Percentiles rank a stretch among this genome's conserved stretches.
These are phyloP conservation scores for Diversispora epigaea DNA, from an alignment of 192 early-diverging fungal genomes.

Conservation along the genomic window DNA sequence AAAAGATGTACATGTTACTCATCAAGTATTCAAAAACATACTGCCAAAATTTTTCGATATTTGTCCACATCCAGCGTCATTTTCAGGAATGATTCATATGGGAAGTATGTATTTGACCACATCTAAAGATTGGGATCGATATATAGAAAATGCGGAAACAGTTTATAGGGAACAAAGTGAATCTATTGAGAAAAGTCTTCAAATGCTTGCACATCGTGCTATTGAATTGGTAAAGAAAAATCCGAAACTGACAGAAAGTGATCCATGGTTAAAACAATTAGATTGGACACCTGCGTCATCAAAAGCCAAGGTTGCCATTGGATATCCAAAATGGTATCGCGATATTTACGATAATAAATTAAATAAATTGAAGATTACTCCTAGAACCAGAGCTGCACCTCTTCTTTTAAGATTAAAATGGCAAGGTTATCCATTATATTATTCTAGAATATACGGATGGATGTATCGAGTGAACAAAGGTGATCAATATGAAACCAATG, in stretches of 20 bases:
- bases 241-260: conserved; percentile 39
- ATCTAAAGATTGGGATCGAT: conserved; percentile 76
- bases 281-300: conserved; percentile 66
- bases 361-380: conserved; percentile 62
- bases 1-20: conserved; percentile 78
- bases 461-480: conserved; percentile 68
- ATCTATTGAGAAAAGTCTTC: conserved; percentile 48
- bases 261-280: conserved; percentile 82
- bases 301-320: conserved; percentile 49
- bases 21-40: conserved; percentile 65
- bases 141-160: conserved; percentile 58
- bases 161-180: conserved; percentile 55
- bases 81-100: conserved; percentile 90
- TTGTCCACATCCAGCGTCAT: conserved; percentile 93
- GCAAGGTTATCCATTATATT: conserved; percentile 77
- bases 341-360: conserved; percentile 68
- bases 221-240: conserved; percentile 38
- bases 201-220: conserved; percentile 47
- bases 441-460: conserved; percentile 74
- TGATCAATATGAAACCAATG: conserved; percentile 32
- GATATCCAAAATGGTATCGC: conserved; percentile 78
- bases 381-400: conserved; percentile 73
- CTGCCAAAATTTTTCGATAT: conserved; percentile 71
- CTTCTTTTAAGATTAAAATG: conserved; percentile 82
- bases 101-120: conserved; percentile 81